phyloP scores from a whole-genome alignment of 768 basidiomycete genomes.

The Auricularia auricula-judae region DNA sequence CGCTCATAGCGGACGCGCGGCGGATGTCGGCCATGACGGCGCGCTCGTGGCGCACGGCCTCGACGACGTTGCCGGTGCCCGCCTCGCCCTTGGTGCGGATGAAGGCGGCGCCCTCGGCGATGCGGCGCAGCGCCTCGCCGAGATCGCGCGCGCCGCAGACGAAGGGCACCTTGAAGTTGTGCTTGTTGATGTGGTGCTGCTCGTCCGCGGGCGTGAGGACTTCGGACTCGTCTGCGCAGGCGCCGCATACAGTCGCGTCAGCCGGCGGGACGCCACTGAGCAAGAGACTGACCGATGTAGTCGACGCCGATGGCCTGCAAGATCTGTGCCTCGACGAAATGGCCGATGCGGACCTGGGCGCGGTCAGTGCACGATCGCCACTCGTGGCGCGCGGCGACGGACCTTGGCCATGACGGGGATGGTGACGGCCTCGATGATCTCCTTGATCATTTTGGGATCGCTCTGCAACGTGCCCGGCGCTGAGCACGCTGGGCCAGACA shows the following conservation, averaged over 20 bases:
- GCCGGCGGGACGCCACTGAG: constrained; percentile 39
- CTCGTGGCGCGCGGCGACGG: background rate
- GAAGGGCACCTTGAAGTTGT: constrained; percentile 88
- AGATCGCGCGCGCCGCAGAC: constrained; percentile 94
- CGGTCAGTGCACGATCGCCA: constrained; percentile 57
- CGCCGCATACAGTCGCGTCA: constrained; percentile 20
- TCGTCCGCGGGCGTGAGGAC: constrained; percentile 96
- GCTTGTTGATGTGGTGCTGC: constrained; percentile 94
- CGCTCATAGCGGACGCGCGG: constrained; percentile 75
- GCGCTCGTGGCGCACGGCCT: constrained; percentile 89
- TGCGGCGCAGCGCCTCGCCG: constrained; percentile 91
- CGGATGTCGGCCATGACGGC: constrained; percentile 77
- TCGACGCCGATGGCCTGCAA: constrained; percentile 90
- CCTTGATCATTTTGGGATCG: constrained; percentile 93
- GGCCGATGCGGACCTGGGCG: constrained; percentile 86
- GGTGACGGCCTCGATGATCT: constrained; percentile 88
- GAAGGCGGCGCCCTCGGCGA: constrained; percentile 96
- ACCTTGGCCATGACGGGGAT: constrained; percentile 52
- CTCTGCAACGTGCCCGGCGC: constrained; percentile 37
- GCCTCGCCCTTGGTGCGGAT: constrained; percentile 96
- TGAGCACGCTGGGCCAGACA: no score
- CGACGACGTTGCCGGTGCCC: constrained; percentile 82
- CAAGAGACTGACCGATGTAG: constrained; percentile 79
- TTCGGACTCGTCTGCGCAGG: constrained; percentile 14
- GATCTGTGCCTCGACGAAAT: constrained; percentile 88